Evolutionary conservation across 371 early-diverging fungal genomes (phyloP), one percentile per base, ranked within the genome.

Genomic region (Apophysomyces ossiformis): DNA sequence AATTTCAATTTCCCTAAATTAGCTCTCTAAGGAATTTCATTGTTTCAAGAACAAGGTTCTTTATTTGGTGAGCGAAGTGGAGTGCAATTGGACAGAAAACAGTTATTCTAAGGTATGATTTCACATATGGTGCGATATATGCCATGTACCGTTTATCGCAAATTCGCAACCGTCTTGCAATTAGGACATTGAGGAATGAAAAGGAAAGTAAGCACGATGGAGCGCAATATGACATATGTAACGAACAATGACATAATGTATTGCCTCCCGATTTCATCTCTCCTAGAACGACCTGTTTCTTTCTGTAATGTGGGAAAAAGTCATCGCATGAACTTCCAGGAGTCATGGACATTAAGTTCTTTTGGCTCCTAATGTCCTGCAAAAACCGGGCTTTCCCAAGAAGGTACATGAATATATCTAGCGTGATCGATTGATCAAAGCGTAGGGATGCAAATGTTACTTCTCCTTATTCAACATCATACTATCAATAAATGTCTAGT

Each of bases 191-290:
- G 21, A 50, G 8, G 21, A 50, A 50, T 50, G 54, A 50, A 50
- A 50, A 50, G 54, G 54, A 50, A 50, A 50, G 54, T 7, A 50
- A 9, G 11, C 54, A 50, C 54, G 54, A 18, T 50, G 54, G 21
- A 21, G 9, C 54, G 13, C 16, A 5, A 18, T 45, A 50, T 50
- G 21, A 8, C 54, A 16, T 50, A 21, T 7, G 18, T 7, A 8
- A 7, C 7, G 18, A 50, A 50, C n/a, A 21, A 26, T 50, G 54
- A n/a, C 21, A 21, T 9, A 18, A 11, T 21, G 18, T 21, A 16
- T 50, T 26, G 9, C 54, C 54, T 50, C 54, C 21, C 9, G 7
- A 21, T 21, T 50, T 50, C 54, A 50, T 21, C 54, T 21, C 54
- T 50, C 54, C 54, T 50, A 21, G 54, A 50, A 21, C 54, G 21